These are phyloP conservation scores for Mycena galopus DNA, from an alignment of 768 basidiomycete genomes.

Conservation along the genomic window DNA sequence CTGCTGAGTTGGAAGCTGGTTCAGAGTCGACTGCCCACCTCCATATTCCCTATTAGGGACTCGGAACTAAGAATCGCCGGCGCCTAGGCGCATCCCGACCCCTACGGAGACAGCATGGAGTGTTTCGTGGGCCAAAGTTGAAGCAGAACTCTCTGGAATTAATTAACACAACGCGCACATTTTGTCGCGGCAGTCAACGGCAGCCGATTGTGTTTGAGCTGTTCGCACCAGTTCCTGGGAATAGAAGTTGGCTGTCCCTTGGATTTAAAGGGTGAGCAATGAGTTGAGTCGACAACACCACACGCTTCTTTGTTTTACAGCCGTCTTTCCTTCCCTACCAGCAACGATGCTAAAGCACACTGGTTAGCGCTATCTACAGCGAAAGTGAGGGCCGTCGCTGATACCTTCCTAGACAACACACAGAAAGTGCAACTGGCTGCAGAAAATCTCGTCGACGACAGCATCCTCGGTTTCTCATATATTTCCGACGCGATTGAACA, in stretches of 20 bases:
- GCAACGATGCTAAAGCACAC: neutral
- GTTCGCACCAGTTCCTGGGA: neutral
- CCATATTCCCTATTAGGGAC: neutral
- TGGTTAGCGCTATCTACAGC: neutral
- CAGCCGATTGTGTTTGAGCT: neutral
- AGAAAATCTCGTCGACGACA: neutral
- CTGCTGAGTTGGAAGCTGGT: too few species aligned
- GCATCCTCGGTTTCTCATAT: conserved; percentile 17
- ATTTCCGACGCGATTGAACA: conserved; percentile 22
- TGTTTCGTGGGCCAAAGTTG: neutral
- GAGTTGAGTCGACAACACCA: too few species aligned
- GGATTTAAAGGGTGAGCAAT: neutral
- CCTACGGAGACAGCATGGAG: neutral
- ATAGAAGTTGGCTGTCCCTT: neutral
- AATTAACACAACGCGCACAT: neutral
- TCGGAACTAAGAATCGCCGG: neutral
- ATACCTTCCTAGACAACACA: neutral
- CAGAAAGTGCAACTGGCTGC: neutral
- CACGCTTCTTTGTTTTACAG: neutral
- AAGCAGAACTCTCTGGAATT: neutral
- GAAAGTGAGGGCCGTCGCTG: neutral
- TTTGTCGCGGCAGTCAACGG: neutral
- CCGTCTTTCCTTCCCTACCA: neutral
- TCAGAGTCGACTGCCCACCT: neutral
- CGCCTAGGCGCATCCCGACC: neutral